phyloP scores from a whole-genome alignment of 352 stramenopile genomes.

The Nothophytophthora sp. region DNA sequence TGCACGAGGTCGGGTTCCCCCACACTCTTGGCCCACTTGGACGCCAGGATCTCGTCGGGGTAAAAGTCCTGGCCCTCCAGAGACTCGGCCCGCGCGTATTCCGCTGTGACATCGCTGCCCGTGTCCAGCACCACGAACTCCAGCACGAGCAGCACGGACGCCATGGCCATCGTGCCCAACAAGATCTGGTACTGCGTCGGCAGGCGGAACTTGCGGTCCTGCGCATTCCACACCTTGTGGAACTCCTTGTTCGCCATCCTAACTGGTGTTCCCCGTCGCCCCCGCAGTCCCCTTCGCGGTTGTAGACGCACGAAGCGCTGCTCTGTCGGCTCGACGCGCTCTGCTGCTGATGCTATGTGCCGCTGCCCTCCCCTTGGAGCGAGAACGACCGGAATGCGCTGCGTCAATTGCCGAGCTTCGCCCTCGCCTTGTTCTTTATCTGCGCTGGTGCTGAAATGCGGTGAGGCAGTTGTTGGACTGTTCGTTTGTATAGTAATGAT shows the following conservation, averaged over 20 bases:
- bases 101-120: constrained; percentile 4
- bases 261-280: neutral
- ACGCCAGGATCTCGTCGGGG: constrained; percentile 42
- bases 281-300: too few relatives aligned
- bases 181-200: constrained; percentile 29
- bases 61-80: constrained; percentile 42
- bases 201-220: constrained; percentile 14
- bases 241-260: constrained; percentile 37
- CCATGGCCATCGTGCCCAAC: constrained; percentile 20
- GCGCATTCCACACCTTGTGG: constrained; percentile 35
- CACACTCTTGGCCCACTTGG: constrained; percentile 33
- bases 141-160: constrained; percentile 18
- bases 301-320: neutral
- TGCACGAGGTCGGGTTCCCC: constrained; percentile 40
- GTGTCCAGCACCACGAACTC: constrained; percentile 22
- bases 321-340: neutral
- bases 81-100: constrained; percentile 23
- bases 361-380: too few relatives aligned
- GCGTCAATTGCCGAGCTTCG: too few relatives aligned
- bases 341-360: too few relatives aligned
- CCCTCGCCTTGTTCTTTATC: too few relatives aligned
- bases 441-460: too few relatives aligned
- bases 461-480: too few relatives aligned
- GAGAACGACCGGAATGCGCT: too few relatives aligned
- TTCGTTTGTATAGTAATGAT: too few relatives aligned